Conservation (phyloP, 305 asterid species). For the Fraxinus greggii region DNA sequence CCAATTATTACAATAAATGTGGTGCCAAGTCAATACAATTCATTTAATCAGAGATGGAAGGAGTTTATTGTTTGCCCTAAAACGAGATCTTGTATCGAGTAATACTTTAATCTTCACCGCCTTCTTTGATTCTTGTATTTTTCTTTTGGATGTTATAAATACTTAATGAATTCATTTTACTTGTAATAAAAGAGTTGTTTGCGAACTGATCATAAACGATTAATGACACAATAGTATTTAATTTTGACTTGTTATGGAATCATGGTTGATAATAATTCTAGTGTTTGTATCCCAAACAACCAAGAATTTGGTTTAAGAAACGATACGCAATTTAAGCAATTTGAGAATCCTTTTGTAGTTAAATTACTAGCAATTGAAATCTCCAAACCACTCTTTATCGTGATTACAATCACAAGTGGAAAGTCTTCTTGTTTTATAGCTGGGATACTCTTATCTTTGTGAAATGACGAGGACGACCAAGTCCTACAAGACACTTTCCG, state of each 20-base stretch:
- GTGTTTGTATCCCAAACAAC: background rate
- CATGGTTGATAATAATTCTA: background rate
- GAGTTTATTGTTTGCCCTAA: background rate
- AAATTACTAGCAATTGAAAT: background rate
- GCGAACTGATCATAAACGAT: background rate
- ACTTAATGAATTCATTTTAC: background rate
- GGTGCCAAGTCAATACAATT: background rate
- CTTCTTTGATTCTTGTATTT: background rate
- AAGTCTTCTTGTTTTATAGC: background rate
- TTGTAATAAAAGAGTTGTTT: background rate
- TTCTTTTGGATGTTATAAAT: background rate
- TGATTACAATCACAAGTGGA: background rate
- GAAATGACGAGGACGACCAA: background rate
- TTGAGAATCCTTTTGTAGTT: background rate
- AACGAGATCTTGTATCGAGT: background rate
- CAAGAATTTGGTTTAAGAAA: background rate
- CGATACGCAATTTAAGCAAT: background rate
- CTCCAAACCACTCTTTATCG: background rate
- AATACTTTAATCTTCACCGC: background rate
- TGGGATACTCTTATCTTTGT: background rate
- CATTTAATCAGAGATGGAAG: background rate
- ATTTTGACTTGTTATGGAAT: background rate
- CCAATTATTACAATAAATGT: background rate
- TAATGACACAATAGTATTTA: background rate
- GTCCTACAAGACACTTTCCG: background rate